Conservation (phyloP, 2,329 filamentous ascomycete species). For the Pseudonectria buxi region DNA sequence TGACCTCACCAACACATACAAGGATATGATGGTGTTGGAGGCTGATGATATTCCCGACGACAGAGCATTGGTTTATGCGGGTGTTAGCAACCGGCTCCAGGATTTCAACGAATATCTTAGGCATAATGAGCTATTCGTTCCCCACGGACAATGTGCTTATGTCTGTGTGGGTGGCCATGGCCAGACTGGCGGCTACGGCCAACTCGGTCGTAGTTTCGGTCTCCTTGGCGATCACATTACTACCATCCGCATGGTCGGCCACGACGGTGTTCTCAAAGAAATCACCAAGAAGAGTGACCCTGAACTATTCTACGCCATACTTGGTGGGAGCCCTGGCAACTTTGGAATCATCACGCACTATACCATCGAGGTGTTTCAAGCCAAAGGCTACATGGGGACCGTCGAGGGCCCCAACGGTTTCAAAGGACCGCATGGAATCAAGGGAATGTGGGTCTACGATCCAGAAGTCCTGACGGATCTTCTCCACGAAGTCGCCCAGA, state of each 20-base stretch:
- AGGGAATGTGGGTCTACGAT: slow-evolving; percentile 35
- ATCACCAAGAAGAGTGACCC: slow-evolving; percentile 41
- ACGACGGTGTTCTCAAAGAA: slow-evolving; percentile 36
- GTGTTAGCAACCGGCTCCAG: slow-evolving; percentile 35
- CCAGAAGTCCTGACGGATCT: slow-evolving; percentile 31
- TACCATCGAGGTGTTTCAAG: slow-evolving; percentile 37
- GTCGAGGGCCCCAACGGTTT: slow-evolving; percentile 8
- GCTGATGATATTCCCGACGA: slow-evolving; percentile 16
- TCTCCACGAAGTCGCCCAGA: slow-evolving; percentile 34
- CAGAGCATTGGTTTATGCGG: slow-evolving; percentile 29
- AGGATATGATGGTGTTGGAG: slow-evolving; percentile 24
- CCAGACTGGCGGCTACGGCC: slow-evolving; percentile 42
- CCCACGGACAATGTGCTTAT: slow-evolving; percentile 38
- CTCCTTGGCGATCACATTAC: slow-evolving; percentile 48
- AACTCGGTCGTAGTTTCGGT: slow-evolving; percentile 42
- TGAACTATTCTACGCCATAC: slow-evolving; percentile 53
- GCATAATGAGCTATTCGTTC: slow-evolving; percentile 36
- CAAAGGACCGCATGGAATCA: slow-evolving; percentile 24
- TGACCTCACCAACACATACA: slow-evolving; percentile 32
- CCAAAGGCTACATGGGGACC: slow-evolving; percentile 30
- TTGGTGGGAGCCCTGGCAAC: slow-evolving; percentile 51
- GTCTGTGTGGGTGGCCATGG: slow-evolving; percentile 41
- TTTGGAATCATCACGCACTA: slow-evolving; percentile 49
- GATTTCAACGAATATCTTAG: slow-evolving; percentile 37
- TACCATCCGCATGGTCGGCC: slow-evolving; percentile 40